phyloP scores from a whole-genome alignment of 2,329 filamentous ascomycete genomes.

The Ophiostoma triangulosporum region DNA sequence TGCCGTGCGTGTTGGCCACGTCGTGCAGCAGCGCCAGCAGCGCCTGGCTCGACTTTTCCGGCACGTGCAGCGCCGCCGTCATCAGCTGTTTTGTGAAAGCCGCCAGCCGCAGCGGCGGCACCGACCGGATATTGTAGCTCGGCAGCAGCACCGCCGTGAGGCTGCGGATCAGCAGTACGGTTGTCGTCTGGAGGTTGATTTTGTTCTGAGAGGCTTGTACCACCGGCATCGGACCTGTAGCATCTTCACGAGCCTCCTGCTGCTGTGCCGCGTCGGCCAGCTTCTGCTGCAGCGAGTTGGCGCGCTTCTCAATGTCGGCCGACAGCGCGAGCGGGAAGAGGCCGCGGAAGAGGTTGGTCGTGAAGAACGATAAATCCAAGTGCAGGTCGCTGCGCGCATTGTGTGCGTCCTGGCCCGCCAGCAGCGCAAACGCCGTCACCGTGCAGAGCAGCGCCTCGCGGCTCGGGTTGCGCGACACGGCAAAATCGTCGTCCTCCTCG shows the following conservation, averaged over 20 bases:
- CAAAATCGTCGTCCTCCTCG: slow-evolving; percentile 37
- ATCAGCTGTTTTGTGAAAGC: slow-evolving; percentile 89
- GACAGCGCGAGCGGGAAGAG: slow-evolving; percentile 68
- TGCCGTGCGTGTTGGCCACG: slow-evolving; percentile 67
- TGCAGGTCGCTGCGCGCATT: slow-evolving; percentile 70
- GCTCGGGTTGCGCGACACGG: slow-evolving; percentile 53
- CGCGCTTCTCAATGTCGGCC: slow-evolving; percentile 72
- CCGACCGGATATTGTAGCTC: slow-evolving; percentile 54
- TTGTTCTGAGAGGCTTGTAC: slow-evolving; percentile 40
- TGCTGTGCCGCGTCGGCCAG: slow-evolving; percentile 38
- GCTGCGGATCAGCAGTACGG: slow-evolving; percentile 78
- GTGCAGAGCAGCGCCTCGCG: slow-evolving; percentile 87
- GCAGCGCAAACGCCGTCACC: slow-evolving; percentile 89
- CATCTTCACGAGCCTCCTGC: slow-evolving; percentile 11
- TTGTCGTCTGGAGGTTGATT: slow-evolving; percentile 90
- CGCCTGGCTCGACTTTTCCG: slow-evolving; percentile 77
- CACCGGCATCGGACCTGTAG: neutral
- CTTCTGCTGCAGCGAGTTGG: slow-evolving; percentile 56
- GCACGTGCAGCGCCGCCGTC: slow-evolving; percentile 67
- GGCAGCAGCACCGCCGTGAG: slow-evolving; percentile 72
- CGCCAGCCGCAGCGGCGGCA: slow-evolving; percentile 74
- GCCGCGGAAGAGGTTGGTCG: slow-evolving; percentile 80
- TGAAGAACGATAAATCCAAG: slow-evolving; percentile 91
- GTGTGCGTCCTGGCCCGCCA: slow-evolving; percentile 84
- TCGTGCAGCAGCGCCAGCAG: slow-evolving; percentile 65